Percentiles rank a stretch among this genome's conserved stretches.
These are phyloP conservation scores for Talaromyces sp. DNA, from an alignment of 2,329 filamentous ascomycete species.

Conservation along the genomic window DNA sequence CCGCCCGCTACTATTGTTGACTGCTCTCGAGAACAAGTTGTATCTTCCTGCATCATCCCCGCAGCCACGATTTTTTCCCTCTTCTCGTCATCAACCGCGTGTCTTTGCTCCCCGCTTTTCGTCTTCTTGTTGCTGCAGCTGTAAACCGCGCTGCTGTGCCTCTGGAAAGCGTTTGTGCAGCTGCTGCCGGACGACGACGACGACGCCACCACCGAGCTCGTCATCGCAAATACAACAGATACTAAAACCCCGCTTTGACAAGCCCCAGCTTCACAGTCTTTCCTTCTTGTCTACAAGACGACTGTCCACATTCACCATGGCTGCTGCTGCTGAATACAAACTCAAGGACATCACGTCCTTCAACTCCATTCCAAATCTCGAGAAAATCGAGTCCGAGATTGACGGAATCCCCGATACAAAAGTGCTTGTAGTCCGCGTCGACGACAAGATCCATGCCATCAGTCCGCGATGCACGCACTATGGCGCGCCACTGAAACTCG, in stretches of 20 bases:
- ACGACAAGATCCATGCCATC: constrained; percentile 70
- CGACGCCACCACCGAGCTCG: not conserved
- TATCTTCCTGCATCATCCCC: not conserved
- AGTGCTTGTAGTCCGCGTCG: constrained; percentile 76
- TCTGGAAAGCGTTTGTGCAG: constrained; percentile 4
- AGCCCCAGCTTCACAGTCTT: not conserved
- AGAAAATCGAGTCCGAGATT: constrained; percentile 85
- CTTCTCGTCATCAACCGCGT: not conserved
- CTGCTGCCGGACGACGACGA: constrained; percentile 1
- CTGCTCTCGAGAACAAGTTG: not conserved
- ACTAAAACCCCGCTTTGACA: not conserved
- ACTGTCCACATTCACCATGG: constrained; percentile 18
- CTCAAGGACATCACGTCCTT: constrained; percentile 74
- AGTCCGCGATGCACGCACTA: constrained; percentile 86
- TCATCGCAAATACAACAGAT: not conserved
- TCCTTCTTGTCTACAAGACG: constrained; percentile 1
- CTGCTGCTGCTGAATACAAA: constrained; percentile 34
- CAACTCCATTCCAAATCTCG: constrained; percentile 63
- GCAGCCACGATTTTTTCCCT: not conserved
- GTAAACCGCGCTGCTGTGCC: constrained; percentile 6
- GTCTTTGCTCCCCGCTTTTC: not conserved
- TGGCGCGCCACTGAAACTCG: constrained; percentile 81
- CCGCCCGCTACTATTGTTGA: not conserved
- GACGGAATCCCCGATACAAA: constrained; percentile 84
- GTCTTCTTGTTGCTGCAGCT: constrained; percentile 2